A percentile compares a stretch with the other conserved stretches of the same genome.
Evolutionary conservation across 1,139 yeast genomes (phyloP).

Genomic region (Sugiyamaella xylanicola): DNA sequence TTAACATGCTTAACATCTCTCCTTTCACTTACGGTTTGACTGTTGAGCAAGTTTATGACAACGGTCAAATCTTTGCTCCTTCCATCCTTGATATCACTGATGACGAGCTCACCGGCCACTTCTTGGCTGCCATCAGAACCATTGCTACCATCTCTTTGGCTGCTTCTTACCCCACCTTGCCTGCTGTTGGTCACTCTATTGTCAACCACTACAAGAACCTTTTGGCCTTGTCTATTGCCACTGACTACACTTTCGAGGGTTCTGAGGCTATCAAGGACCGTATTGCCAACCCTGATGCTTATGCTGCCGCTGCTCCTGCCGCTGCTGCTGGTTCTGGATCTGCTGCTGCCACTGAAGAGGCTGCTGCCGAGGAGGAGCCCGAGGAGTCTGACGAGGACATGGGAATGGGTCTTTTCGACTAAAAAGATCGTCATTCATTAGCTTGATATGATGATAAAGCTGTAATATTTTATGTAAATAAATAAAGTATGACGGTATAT

Average conservation of each 20-base stretch:
- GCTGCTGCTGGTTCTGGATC: constrained; percentile 66
- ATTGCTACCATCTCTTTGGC: constrained; percentile 97
- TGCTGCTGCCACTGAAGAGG: constrained; percentile 69
- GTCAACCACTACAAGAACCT: constrained; percentile 99
- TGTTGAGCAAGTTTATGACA: constrained; percentile 95
- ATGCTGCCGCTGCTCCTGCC: constrained; percentile 96
- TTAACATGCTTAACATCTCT: constrained; percentile 99
- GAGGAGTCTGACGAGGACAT: constrained; percentile 80
- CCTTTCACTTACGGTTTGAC: constrained; percentile 99
- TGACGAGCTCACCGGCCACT: constrained; percentile 91
- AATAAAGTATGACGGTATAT: background rate
- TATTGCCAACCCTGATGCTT: constrained; percentile 99
- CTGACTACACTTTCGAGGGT: constrained; percentile 99
- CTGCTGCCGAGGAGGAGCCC: constrained; percentile 76
- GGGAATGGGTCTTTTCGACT: constrained; percentile 99
- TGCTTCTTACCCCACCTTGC: constrained; percentile 98
- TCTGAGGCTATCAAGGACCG: constrained; percentile 99
- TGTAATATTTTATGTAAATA: background rate
- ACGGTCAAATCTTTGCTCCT: constrained; percentile 97
- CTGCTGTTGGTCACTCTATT: constrained; percentile 98
- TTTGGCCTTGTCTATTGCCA: constrained; percentile 95
- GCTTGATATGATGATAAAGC: constrained; percentile 1
- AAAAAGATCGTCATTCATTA: constrained; percentile 40
- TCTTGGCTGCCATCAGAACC: constrained; percentile 88
- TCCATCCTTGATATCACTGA: constrained; percentile 97